phyloP scores from a whole-genome alignment of 2,329 filamentous ascomycete genomes.

The Paecilomyces fulvus region DNA sequence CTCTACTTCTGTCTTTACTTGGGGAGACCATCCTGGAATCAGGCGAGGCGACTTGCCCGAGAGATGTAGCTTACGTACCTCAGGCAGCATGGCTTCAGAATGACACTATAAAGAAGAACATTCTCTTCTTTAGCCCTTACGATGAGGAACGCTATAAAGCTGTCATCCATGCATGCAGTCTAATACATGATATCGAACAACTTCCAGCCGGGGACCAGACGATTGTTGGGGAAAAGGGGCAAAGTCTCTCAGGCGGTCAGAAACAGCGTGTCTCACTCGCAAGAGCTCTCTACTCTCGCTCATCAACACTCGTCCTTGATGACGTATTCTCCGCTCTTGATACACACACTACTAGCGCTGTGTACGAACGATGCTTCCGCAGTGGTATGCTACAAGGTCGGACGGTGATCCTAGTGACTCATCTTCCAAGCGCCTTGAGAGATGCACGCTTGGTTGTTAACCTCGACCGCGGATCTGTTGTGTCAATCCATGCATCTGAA shows the following conservation, averaged over 20 bases:
- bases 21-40: constrained; percentile 19
- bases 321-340: constrained; percentile 54
- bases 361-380: constrained; percentile 53
- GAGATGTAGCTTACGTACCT: constrained; percentile 50
- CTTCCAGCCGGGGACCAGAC: constrained; percentile 52
- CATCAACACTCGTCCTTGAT: constrained; percentile 48
- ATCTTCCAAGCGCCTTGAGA: constrained; percentile 23
- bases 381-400: constrained; percentile 46
- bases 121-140: constrained; percentile 51
- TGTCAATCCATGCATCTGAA: constrained; percentile 7
- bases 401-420: constrained; percentile 51
- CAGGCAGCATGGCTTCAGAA: constrained; percentile 59
- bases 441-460: constrained; percentile 13
- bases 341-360: constrained; percentile 47
- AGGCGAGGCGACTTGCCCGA: constrained; percentile 30
- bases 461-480: constrained; percentile 12
- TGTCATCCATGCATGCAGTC: constrained; percentile 54
- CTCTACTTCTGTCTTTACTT: constrained; percentile 33
- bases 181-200: constrained; percentile 48
- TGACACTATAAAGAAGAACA: constrained; percentile 58
- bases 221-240: constrained; percentile 54
- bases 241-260: constrained; percentile 56
- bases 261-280: constrained; percentile 54
- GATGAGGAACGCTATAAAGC: constrained; percentile 49
- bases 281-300: constrained; percentile 49